These are phyloP conservation scores for Cryomyces minteri DNA, from an alignment of 495 filamentous ascomycete species.

Conservation along the genomic window DNA sequence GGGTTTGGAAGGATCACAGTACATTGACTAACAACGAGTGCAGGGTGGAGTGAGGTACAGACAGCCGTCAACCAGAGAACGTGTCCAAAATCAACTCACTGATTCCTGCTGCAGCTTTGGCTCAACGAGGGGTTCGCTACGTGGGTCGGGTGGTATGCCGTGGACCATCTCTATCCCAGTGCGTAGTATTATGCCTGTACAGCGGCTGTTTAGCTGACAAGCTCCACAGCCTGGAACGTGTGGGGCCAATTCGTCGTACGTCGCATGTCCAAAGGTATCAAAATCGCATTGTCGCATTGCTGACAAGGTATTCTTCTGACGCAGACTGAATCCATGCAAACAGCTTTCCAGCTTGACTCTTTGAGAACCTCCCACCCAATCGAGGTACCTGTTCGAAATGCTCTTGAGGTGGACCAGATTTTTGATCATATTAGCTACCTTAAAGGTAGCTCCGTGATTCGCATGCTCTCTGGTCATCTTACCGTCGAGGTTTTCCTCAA, in stretches of 20 bases:
- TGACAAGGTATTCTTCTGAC: constrained; percentile 1
- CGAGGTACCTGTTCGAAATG: constrained; percentile 77
- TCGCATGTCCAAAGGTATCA: constrained; percentile 35
- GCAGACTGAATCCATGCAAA: constrained; percentile 73
- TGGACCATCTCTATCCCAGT: constrained; percentile 76
- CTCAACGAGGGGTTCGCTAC: constrained; percentile 88
- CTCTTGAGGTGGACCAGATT: constrained; percentile 87
- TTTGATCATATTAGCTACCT: constrained; percentile 92
- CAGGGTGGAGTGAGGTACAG: constrained; percentile 15
- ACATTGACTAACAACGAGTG: no score
- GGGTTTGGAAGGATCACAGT: no score
- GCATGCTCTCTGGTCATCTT: constrained; percentile 81
- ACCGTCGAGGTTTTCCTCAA: constrained; percentile 70
- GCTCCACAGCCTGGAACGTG: constrained; percentile 61
- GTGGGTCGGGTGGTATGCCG: constrained; percentile 91
- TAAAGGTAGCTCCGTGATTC: constrained; percentile 87
- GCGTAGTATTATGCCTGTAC: constrained; percentile 5
- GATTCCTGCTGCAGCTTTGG: constrained; percentile 45
- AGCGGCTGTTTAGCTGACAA: constrained; percentile 3
- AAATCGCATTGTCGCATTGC: constrained; percentile 3
- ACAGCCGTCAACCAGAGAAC: no score
- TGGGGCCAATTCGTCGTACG: constrained; percentile 86
- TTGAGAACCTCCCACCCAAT: constrained; percentile 87
- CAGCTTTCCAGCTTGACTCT: constrained; percentile 73
- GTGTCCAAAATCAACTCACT: not conserved